Percentiles rank a stretch among this genome's conserved stretches.
Evolutionary conservation across 768 basidiomycete genomes (phyloP).

Genomic region (Ramaria sp.): DNA sequence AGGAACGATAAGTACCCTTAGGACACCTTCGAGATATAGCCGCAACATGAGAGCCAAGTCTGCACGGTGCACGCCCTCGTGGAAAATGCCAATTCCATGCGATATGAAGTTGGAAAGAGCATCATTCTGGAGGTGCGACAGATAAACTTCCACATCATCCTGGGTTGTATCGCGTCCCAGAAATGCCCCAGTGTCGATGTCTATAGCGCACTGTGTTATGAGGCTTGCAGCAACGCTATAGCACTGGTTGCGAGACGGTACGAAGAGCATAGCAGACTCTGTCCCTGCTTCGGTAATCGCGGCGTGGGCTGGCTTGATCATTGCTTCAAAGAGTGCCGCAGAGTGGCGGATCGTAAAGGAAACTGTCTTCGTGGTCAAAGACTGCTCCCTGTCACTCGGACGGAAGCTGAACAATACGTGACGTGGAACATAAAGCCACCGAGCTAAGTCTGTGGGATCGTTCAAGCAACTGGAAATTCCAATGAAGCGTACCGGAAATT

Average conservation of each 20-base stretch:
- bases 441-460: conserved; percentile 70
- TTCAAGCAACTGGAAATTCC: conserved; percentile 70
- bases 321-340: conserved; percentile 75
- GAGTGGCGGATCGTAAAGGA: conserved; percentile 85
- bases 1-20: conserved; percentile 74
- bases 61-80: conserved; percentile 51
- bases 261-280: conserved; percentile 65
- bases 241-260: conserved; percentile 77
- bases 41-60: conserved; percentile 70
- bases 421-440: conserved; percentile 70
- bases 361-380: conserved; percentile 54
- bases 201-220: conserved; percentile 76
- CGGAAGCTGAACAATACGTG: conserved; percentile 63
- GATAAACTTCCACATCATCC: conserved; percentile 47
- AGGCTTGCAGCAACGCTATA: conserved; percentile 65
- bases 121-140: conserved; percentile 48
- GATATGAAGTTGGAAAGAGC: conserved; percentile 60
- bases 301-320: conserved; percentile 82
- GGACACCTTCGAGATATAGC: conserved; percentile 68
- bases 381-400: conserved; percentile 74
- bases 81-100: conserved; percentile 83
- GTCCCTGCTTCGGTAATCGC: conserved; percentile 43
- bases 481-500: conserved; percentile 56
- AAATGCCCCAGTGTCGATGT: conserved; percentile 62
- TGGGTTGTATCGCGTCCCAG: conserved; percentile 37